A percentile compares a stretch with the other conserved stretches of the same genome.
These are phyloP conservation scores for Fonsecaea pugnacius DNA, from an alignment of 2,329 filamentous ascomycete genomes.

Conservation along the genomic window DNA sequence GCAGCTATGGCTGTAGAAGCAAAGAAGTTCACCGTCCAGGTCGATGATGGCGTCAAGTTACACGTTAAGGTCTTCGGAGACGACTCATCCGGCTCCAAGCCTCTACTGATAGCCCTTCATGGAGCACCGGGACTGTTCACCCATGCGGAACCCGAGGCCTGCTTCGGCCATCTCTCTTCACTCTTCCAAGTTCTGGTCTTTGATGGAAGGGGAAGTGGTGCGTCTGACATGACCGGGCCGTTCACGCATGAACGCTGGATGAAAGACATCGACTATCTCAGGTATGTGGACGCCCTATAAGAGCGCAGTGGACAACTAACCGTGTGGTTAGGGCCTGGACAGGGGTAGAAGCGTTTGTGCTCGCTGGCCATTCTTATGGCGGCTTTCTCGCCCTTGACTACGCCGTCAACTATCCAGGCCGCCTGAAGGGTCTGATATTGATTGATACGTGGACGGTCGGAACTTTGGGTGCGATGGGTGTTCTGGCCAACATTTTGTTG, in stretches of 20 bases:
- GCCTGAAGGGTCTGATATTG: constrained; percentile 18
- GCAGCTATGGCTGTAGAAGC: neutral
- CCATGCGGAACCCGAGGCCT: constrained; percentile 20
- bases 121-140: constrained; percentile 22
- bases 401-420: constrained; percentile 13
- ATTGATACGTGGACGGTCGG: constrained; percentile 22
- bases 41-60: constrained; percentile 26
- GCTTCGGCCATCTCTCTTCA: constrained; percentile 13
- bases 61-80: constrained; percentile 22
- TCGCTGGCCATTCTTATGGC: constrained; percentile 27
- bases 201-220: constrained; percentile 27
- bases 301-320: neutral
- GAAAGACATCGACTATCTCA: constrained; percentile 26
- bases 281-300: constrained; percentile 8
- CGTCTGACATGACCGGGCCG: constrained; percentile 15
- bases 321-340: neutral
- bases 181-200: constrained; percentile 27
- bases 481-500: constrained; percentile 20
- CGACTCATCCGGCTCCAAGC: constrained; percentile 7
- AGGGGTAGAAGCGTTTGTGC: constrained; percentile 22
- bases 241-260: constrained; percentile 28
- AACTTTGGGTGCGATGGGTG: constrained; percentile 21
- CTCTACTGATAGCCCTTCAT: constrained; percentile 27
- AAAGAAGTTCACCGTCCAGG: constrained; percentile 16
- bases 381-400: constrained; percentile 28